Evolutionary conservation across 495 filamentous ascomycete genomes (phyloP).

Genomic region (Oleoguttula mirabilis): DNA sequence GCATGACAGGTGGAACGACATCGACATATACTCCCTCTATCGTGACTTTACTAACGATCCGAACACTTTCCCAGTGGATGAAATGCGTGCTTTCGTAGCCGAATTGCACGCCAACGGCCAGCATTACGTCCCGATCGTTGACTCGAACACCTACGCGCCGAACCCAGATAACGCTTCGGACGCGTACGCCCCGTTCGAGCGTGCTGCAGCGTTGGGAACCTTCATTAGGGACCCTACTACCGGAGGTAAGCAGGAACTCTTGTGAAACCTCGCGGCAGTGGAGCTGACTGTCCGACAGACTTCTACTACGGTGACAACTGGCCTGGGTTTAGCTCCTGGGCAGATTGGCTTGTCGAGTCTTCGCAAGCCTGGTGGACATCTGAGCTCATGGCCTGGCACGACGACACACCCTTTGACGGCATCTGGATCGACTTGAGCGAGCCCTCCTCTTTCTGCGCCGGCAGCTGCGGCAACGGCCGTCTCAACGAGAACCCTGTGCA

Average conservation of each 20-base stretch:
- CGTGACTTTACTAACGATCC: conserved; percentile 16
- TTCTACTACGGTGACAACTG: conserved; percentile 14
- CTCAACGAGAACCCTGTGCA: conserved; percentile 53
- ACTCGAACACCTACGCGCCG: conserved; percentile 13
- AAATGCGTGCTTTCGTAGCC: conserved; percentile 6
- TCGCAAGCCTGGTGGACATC: conserved; percentile 16
- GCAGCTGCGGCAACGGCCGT: conserved; percentile 54
- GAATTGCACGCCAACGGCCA: conserved; percentile 9
- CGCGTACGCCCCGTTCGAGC: conserved; percentile 10
- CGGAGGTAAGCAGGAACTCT: background rate
- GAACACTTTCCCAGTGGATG: conserved; percentile 1
- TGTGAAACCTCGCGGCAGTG: background rate
- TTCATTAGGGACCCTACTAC: conserved; percentile 13
- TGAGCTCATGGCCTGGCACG: conserved; percentile 7
- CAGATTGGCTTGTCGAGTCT: conserved; percentile 12
- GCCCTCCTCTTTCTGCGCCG: conserved; percentile 57
- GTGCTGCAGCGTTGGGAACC: conserved; percentile 8
- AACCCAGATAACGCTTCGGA: conserved; percentile 16
- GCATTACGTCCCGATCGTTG: conserved; percentile 18
- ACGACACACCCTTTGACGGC: conserved; percentile 16
- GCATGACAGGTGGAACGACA: conserved; percentile 12
- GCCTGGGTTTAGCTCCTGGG: conserved; percentile 16
- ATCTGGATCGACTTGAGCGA: conserved; percentile 24
- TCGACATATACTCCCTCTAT: conserved; percentile 25
- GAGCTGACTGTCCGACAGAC: background rate